Conservation (phyloP, 352 stramenopile species). For the Pythium grandisporangium region DNA sequence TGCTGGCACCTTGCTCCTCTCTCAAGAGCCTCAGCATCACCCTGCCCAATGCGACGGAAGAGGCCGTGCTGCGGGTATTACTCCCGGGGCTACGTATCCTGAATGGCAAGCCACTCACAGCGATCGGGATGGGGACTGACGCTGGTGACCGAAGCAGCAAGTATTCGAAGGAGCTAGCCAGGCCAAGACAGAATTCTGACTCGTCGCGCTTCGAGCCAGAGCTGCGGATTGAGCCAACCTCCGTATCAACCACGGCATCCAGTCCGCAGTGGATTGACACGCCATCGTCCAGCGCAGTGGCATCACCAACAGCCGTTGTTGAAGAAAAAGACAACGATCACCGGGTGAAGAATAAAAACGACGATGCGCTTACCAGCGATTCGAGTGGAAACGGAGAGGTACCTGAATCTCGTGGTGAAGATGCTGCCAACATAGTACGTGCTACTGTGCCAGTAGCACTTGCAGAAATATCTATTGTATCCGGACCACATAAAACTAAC, state of each 20-base stretch:
- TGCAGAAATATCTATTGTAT: no score
- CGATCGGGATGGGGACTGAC: no score
- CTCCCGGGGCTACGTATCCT: slow-evolving; percentile 48
- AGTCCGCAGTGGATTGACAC: slow-evolving; percentile 9
- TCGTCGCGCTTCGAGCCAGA: neutral
- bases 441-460: no score
- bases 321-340: slow-evolving; percentile 30
- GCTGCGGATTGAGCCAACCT: slow-evolving; percentile 1
- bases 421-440: no score
- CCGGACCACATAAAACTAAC: slow-evolving; percentile 14
- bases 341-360: slow-evolving; percentile 8
- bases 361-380: neutral
- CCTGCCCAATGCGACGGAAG: slow-evolving; percentile 29
- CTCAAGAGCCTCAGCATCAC: slow-evolving; percentile 56
- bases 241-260: neutral
- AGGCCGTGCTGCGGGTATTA: slow-evolving; percentile 44
- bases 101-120: slow-evolving; percentile 28
- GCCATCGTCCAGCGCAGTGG: slow-evolving; percentile 2
- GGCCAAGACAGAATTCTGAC: neutral
- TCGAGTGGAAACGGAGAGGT: slow-evolving; percentile 1
- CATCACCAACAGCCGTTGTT: no score
- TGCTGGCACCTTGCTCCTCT: slow-evolving; percentile 27
- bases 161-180: neutral
- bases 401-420: neutral
- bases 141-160: no score